These are phyloP conservation scores for Arthrobotrys musiformis DNA, from an alignment of 2,329 filamentous ascomycete genomes.

Conservation along the genomic window DNA sequence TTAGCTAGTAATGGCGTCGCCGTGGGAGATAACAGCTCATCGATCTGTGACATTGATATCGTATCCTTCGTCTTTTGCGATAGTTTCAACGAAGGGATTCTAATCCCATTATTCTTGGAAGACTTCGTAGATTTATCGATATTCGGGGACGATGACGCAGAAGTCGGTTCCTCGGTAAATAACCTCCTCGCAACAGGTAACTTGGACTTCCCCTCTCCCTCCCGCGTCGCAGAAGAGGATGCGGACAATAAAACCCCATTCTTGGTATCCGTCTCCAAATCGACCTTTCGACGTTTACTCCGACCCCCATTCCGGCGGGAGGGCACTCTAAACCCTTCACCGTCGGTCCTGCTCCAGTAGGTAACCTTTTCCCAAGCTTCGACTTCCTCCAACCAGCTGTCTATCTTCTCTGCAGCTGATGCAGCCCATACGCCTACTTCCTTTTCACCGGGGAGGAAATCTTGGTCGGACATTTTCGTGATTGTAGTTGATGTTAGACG, in stretches of 20 bases:
- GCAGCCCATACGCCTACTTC: constrained; percentile 78
- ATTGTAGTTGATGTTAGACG: constrained; percentile 58
- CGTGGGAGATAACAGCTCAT: constrained; percentile 44
- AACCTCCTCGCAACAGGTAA: constrained; percentile 54
- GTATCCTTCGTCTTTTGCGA: constrained; percentile 41
- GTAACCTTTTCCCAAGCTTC: constrained; percentile 67
- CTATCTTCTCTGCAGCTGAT: constrained; percentile 75
- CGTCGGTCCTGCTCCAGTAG: constrained; percentile 63
- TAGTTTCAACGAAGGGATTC: constrained; percentile 24
- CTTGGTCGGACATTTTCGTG: constrained; percentile 56
- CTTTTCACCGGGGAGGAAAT: constrained; percentile 67
- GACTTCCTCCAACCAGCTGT: constrained; percentile 80
- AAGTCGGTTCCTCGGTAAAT: constrained; percentile 59
- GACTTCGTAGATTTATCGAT: neutral
- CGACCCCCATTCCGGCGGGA: constrained; percentile 69
- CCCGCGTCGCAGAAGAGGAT: neutral
- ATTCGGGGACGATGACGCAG: neutral
- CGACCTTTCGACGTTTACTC: constrained; percentile 63
- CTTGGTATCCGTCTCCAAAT: neutral
- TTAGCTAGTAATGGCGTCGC: constrained; percentile 37
- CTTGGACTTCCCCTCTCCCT: neutral
- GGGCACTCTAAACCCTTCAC: constrained; percentile 56
- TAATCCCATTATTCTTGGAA: constrained; percentile 15
- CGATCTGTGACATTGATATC: constrained; percentile 51
- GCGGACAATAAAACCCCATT: neutral